Conservation (phyloP, 225 moss, liverwort and hornwort genomes). For the Sphagnum contortum region DNA sequence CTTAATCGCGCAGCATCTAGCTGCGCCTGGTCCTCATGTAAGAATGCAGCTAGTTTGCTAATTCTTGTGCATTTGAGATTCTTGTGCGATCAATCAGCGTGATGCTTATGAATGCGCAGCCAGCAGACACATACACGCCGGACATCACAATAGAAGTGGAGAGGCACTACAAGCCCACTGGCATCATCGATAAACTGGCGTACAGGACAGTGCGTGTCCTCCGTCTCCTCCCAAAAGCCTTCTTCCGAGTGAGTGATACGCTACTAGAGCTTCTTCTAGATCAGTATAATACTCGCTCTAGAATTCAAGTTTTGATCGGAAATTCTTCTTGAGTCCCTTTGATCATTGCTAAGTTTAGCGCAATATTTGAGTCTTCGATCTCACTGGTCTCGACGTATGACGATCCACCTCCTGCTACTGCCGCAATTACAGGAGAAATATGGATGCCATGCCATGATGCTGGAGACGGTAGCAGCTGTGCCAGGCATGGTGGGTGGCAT, state of each 20-base stretch:
- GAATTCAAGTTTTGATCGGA: not conserved
- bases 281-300: too few species aligned
- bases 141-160: constrained; percentile 36
- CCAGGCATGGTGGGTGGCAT: constrained; percentile 92
- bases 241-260: constrained; percentile 47
- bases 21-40: too few species aligned
- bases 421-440: constrained; percentile 53
- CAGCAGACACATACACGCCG: constrained; percentile 56
- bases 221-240: constrained; percentile 52
- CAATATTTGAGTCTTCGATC: too few species aligned
- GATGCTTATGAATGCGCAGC: constrained; percentile 33
- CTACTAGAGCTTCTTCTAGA: too few species aligned
- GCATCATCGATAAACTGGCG: constrained; percentile 43
- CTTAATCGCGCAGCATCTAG: too few species aligned
- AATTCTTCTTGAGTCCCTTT: not conserved
- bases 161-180: constrained; percentile 46
- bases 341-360: not conserved
- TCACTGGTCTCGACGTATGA: too few species aligned
- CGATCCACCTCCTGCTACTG: too few species aligned
- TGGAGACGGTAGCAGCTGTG: constrained; percentile 95
- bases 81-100: not conserved
- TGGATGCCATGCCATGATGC: constrained; percentile 79
- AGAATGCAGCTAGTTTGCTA: too few species aligned
- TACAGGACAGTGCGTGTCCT: constrained; percentile 46
- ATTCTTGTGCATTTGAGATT: too few species aligned